Evolutionary conservation across 108 stramenopile genomes (phyloP).

Genomic region (Ochromonas danica): DNA sequence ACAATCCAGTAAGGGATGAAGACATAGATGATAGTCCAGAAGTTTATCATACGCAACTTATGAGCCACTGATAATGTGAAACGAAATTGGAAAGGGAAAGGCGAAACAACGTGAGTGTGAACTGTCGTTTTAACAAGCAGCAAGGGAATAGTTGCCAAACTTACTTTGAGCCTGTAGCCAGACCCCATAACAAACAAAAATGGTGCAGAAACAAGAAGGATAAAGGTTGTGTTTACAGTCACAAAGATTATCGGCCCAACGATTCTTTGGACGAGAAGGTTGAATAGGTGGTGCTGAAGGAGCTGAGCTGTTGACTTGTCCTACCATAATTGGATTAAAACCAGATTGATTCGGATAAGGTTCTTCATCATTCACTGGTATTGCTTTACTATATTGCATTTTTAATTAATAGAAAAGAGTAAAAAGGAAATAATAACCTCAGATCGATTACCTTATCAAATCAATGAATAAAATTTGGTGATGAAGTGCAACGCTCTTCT

Average conservation of each 20-base stretch:
- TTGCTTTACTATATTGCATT: no score
- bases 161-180: conserved; percentile 11
- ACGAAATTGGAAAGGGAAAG: not conserved
- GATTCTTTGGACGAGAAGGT: not conserved
- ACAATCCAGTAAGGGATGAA: not conserved
- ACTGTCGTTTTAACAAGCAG: not conserved
- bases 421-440: no score
- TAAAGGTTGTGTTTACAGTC: not conserved
- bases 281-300: not conserved
- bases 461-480: no score
- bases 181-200: not conserved
- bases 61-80: not conserved
- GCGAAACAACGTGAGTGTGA: not conserved
- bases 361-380: no score
- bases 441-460: no score
- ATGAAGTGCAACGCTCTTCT: no score
- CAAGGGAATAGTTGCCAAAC: not conserved
- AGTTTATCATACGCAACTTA: not conserved
- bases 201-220: not conserved
- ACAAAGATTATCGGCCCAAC: conserved; percentile 10
- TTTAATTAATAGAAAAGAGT: no score
- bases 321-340: not conserved
- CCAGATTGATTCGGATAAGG: no score
- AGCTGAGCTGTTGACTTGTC: not conserved
- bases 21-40: not conserved